Conservation (phyloP, 768 basidiomycete species). For the Termitomyces sp. region DNA sequence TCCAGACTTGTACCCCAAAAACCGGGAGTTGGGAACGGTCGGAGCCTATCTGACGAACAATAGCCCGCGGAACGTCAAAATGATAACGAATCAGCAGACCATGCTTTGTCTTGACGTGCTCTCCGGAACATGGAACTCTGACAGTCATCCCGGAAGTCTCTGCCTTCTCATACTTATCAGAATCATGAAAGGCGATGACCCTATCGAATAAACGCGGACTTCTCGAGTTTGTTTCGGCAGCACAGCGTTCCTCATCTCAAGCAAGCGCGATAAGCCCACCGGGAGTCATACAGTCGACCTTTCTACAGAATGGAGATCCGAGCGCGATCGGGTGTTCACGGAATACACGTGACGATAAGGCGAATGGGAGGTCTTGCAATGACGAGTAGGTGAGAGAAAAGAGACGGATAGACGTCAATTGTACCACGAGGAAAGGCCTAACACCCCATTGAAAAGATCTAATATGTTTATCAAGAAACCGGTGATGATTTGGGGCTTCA, state of each 20-base stretch:
- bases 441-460: background rate
- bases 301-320: background rate
- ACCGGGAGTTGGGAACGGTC: background rate
- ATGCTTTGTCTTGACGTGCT: background rate
- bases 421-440: no score
- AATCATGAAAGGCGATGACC: background rate
- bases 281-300: background rate
- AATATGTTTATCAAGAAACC: background rate
- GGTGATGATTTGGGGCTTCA: background rate
- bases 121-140: background rate
- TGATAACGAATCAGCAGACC: background rate
- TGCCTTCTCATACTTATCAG: background rate
- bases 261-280: background rate
- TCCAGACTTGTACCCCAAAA: conserved; percentile 9
- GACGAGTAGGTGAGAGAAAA: background rate
- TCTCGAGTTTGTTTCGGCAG: background rate
- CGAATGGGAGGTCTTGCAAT: background rate
- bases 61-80: background rate
- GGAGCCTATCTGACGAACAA: background rate
- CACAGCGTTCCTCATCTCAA: background rate
- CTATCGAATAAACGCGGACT: no score
- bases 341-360: background rate
- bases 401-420: background rate
- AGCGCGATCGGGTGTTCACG: background rate
- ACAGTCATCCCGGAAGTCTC: background rate